phyloP scores from a whole-genome alignment of 345 rosid species.

The Eucalyptus shirleyi region DNA sequence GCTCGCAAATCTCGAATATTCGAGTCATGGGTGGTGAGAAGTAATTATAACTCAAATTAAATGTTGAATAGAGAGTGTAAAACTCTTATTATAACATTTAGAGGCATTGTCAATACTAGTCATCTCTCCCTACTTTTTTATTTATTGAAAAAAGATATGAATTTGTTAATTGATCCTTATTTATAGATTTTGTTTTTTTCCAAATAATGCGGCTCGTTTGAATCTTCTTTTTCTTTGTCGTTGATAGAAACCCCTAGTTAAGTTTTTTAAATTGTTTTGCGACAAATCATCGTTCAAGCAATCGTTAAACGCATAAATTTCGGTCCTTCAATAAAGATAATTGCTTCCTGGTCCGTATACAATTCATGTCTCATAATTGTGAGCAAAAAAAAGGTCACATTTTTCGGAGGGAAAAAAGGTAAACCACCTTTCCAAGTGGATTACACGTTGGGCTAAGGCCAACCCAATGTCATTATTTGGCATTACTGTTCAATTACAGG shows the following conservation, averaged over 20 bases:
- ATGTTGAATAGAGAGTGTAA: no score
- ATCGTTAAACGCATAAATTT: no score
- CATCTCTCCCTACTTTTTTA: no score
- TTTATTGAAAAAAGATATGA: not conserved
- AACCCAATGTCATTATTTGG: not conserved
- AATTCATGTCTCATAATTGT: not conserved
- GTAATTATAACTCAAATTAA: not conserved
- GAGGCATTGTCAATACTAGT: no score
- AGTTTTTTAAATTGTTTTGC: not conserved
- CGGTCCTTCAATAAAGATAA: not conserved
- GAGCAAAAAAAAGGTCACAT: no score
- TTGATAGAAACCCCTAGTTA: not conserved
- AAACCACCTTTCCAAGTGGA: not conserved
- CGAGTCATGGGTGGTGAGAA: accelerated
- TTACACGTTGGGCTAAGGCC: not conserved
- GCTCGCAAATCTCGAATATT: not conserved
- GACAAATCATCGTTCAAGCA: not conserved
- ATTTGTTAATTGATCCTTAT: not conserved
- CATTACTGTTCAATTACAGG: not conserved
- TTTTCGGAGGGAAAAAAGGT: not conserved
- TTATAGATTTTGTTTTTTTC: not conserved
- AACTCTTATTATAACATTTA: no score
- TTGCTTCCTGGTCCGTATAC: not conserved
- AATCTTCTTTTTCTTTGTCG: no score
- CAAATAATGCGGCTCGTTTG: accelerated